Evolutionary conservation across 108 stramenopile genomes (phyloP), one percentile per base, ranked within the genome.

Genomic region (Nannochloropsis gaditana): DNA sequence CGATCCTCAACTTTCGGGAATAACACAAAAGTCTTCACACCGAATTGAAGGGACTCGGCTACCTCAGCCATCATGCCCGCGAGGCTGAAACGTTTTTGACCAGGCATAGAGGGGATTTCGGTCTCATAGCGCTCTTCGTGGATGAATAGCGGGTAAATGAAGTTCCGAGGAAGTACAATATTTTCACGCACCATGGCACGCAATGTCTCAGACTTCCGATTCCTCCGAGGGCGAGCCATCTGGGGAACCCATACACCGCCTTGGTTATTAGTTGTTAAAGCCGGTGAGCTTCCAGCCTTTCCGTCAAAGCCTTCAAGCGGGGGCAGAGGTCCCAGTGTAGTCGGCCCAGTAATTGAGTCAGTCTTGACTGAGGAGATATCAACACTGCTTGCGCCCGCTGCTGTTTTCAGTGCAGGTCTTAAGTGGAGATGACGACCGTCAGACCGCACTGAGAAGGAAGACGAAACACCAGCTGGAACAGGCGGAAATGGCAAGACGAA

Each of bases 141-240:
- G 84, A 98, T 98, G 91, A 98, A 98, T 5, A 98, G 94, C 45
- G 97, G 97, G 88, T 97, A 97, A 81, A 98, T 97, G 89, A 98
- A 96, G 89, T 98, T 96, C 80, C 93, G 90, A 31, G 96, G 96
- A 6, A 95, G 94, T 50, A 98, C 94, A 86, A 96, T 93, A 86
- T 92, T 95, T 89, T 98, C 97, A n/a, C 96, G 92, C 10, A 98
- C 96, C 96, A 98, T 96, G 80, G 91, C 90, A 21, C 97, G 94
- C 59, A 98, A 89, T 43, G 94, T 93, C 21, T 95, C 89, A 79
- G 91, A 95, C 93, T 98, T 98, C 9, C 96, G 93, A 92, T 97
- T 98, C 44, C 97, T 94, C 84, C 97, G 94, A 79, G 97, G 96
- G 9, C 96, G 94, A 41, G 93, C 43, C 9, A 86, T 44, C 79